A percentile compares a stretch with the other conserved stretches of the same genome.
phyloP scores from a whole-genome alignment of 1,284 basidiomycete species.

The Gymnopus androsaceus region DNA sequence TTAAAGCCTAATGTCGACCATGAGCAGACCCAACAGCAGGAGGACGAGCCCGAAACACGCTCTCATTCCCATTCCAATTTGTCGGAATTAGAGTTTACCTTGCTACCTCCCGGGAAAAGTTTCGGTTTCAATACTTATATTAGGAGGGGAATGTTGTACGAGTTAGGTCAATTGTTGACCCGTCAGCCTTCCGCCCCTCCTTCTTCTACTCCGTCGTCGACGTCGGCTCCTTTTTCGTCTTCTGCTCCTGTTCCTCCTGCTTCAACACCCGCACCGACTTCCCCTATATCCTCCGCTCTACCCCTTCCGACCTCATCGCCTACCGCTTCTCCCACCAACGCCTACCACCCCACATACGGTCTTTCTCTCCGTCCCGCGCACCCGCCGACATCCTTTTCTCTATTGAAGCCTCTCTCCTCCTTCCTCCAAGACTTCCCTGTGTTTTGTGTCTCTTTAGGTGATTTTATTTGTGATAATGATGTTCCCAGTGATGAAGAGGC shows the following conservation, averaged over 20 bases:
- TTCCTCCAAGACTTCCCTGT: constrained; percentile 32
- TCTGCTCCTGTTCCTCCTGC: too few relatives aligned
- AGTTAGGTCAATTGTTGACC: constrained; percentile 40
- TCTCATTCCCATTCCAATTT: constrained; percentile 29
- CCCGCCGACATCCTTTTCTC: not conserved
- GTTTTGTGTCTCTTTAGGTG: constrained; percentile 46
- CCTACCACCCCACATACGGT: too few relatives aligned
- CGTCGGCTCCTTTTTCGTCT: too few relatives aligned
- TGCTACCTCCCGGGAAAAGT: constrained; percentile 50
- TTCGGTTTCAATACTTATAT: constrained; percentile 55
- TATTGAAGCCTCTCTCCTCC: not conserved
- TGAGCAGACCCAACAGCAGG: not conserved
- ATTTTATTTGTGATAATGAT: constrained; percentile 35
- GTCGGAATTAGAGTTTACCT: constrained; percentile 35
- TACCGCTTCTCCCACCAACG: too few relatives aligned
- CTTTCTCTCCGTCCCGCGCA: not conserved
- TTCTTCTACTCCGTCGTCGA: too few relatives aligned
- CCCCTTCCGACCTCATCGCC: too few relatives aligned
- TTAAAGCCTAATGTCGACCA: not conserved
- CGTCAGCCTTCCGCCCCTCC: not conserved
- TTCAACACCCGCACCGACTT: too few relatives aligned
- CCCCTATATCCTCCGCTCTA: too few relatives aligned
- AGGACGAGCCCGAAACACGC: too few relatives aligned
- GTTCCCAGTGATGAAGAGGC: constrained; percentile 35
- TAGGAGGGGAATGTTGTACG: constrained; percentile 56